Evolutionary conservation across 495 filamentous ascomycete species (phyloP), one percentile per base, ranked within the genome.

Genomic region (Tuber melanosporum): DNA sequence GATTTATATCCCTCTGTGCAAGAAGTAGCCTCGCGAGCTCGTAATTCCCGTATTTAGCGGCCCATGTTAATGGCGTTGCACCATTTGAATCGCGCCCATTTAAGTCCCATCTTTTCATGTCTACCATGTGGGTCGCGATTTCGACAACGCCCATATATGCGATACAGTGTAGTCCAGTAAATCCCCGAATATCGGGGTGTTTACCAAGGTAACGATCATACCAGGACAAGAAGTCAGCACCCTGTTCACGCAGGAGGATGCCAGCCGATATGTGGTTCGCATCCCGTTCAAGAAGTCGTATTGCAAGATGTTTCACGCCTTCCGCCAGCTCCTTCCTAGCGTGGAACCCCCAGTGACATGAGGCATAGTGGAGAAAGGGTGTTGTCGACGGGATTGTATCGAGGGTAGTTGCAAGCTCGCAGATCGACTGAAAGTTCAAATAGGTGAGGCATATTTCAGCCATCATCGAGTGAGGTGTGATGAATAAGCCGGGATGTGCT

Each of bases 1-100:
- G 52, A 6, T 77, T 42, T n/a, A 77, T 73, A 62, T 75, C 76
- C 14, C 20, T 22, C 32, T 45, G 57, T 3, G 6, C 45, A 39
- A 77, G 81, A 32, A 86, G 75, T 45, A 79, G 74, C 76, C 79
- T 76, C 3, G 85, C 78, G 41, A 84, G 76, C 22, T 49, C 73
- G 70, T 76, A 74, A 49, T 86, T 77, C 10, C 82, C 83, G 4
- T 77, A 78, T 62, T 78, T 71, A 46, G 84, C 83, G 20, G 84
- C 84, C 69, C 71, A 78, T n/a, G 44, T 78, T 3, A 85, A 76
- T 52, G 84, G 80, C 57, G 83, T 82, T 44, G 47, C 20, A 9
- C 47, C 47, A 7, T 52, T 52, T 8, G 47, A 52, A 52, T 52
- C 47, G n/a, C 47, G 20, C 47, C 19, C 47, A 20, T n/a, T n/a